phyloP scores from a whole-genome alignment of 768 basidiomycete species.

The Pleurotus platypus region DNA sequence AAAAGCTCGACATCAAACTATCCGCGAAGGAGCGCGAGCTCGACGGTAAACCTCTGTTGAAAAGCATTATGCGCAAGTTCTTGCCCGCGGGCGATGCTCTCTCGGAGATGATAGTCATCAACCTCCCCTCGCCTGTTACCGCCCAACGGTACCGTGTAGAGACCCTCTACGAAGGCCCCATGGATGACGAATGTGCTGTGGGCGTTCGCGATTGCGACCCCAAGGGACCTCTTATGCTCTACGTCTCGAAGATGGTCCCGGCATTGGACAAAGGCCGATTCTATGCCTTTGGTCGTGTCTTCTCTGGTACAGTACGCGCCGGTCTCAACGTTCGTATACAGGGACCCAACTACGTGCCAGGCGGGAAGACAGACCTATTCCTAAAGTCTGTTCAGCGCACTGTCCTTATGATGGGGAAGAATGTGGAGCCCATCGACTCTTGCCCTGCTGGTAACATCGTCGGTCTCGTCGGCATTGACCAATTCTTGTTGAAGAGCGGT shows the following conservation, averaged over 20 bases:
- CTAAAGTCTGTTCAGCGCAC: slow-evolving; percentile 98
- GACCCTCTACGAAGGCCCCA: slow-evolving; percentile 99
- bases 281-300: slow-evolving; percentile 99
- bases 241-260: slow-evolving; percentile 99
- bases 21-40: slow-evolving; percentile 84
- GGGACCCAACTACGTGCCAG: slow-evolving; percentile 97
- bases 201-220: slow-evolving; percentile 98
- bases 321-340: slow-evolving; percentile 99
- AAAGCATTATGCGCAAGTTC: slow-evolving; percentile 99
- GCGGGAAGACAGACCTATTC: slow-evolving; percentile 98
- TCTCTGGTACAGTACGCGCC: slow-evolving; percentile 95
- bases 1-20: slow-evolving; percentile 95
- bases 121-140: slow-evolving; percentile 95
- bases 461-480: slow-evolving; percentile 99
- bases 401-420: slow-evolving; percentile 99
- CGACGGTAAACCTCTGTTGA: slow-evolving; percentile 94
- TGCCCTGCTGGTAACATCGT: slow-evolving; percentile 98
- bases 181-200: slow-evolving; percentile 99
- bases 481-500: slow-evolving; percentile 99
- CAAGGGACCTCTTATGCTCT: slow-evolving; percentile 92
- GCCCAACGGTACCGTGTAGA: slow-evolving; percentile 99
- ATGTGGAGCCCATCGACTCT: slow-evolving; percentile 97
- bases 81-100: slow-evolving; percentile 97
- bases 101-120: slow-evolving; percentile 99
- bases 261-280: slow-evolving; percentile 99